Conservation (phyloP, 2,329 filamentous ascomycete genomes). For the Alternaria triticina region DNA sequence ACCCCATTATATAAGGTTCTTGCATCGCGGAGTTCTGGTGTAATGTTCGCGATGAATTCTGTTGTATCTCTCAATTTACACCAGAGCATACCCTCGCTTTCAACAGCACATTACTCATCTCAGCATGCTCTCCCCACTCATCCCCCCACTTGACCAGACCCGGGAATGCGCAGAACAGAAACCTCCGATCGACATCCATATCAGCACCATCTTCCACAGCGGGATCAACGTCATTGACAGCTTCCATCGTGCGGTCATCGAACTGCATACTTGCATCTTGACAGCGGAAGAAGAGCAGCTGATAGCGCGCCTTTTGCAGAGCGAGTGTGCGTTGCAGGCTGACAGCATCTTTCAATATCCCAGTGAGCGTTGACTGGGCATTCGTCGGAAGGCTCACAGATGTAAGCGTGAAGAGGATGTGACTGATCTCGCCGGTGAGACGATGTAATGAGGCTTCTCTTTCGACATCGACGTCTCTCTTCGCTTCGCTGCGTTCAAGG, state of each 20-base stretch:
- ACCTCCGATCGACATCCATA: conserved; percentile 15
- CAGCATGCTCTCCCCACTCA: conserved; percentile 33
- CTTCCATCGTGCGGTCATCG: conserved; percentile 38
- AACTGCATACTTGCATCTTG: conserved; percentile 14
- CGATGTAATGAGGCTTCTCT: conserved; percentile 21
- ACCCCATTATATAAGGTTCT: not conserved
- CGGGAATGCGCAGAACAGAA: conserved; percentile 44
- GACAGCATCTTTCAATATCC: conserved; percentile 32
- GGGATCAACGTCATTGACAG: conserved; percentile 35
- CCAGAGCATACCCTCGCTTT: conserved; percentile 42
- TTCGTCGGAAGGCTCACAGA: conserved; percentile 19
- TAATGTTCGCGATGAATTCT: too few relatives aligned
- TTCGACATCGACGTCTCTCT: conserved; percentile 14
- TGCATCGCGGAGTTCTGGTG: not conserved
- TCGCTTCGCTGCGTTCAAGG: conserved; percentile 25
- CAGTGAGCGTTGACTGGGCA: conserved; percentile 26
- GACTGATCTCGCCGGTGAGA: conserved; percentile 26
- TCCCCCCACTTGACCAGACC: conserved; percentile 40
- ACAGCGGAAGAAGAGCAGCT: conserved; percentile 30
- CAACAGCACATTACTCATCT: conserved; percentile 36
- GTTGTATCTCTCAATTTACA: too few relatives aligned
- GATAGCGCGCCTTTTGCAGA: conserved; percentile 42
- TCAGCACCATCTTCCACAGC: conserved; percentile 32
- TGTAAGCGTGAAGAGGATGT: conserved; percentile 32
- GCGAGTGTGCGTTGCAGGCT: conserved; percentile 35